These are phyloP conservation scores for Chrysosporium keratinophilum DNA, from an alignment of 2,329 filamentous ascomycete genomes.

Conservation along the genomic window DNA sequence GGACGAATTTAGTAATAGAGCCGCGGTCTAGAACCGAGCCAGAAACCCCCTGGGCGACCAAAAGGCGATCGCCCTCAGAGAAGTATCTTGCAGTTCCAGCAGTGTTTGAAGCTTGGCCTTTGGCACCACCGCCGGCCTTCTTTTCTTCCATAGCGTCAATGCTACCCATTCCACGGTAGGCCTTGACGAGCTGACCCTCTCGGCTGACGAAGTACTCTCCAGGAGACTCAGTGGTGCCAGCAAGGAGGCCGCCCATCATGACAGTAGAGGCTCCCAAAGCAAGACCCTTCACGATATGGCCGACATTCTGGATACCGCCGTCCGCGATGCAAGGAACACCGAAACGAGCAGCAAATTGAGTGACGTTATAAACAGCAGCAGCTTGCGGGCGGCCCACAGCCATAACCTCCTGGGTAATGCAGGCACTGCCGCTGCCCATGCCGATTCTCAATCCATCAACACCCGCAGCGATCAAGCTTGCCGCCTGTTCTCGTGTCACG, in stretches of 20 bases:
- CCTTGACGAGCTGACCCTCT: slow-evolving; percentile 97
- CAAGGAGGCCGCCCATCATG: slow-evolving; percentile 98
- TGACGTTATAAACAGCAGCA: slow-evolving; percentile 81
- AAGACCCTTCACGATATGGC: slow-evolving; percentile 97
- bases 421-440: slow-evolving; percentile 96
- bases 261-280: slow-evolving; percentile 87
- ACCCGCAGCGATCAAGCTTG: slow-evolving; percentile 79
- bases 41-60: slow-evolving; percentile 94
- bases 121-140: slow-evolving; percentile 69
- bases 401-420: slow-evolving; percentile 99
- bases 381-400: slow-evolving; percentile 94
- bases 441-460: slow-evolving; percentile 95
- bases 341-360: slow-evolving; percentile 79
- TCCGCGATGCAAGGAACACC: slow-evolving; percentile 97
- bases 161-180: slow-evolving; percentile 96
- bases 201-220: slow-evolving; percentile 93
- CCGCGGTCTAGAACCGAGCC: slow-evolving; percentile 52
- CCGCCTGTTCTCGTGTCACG: slow-evolving; percentile 93
- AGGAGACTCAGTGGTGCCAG: slow-evolving; percentile 93
- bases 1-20: slow-evolving; percentile 87
- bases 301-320: slow-evolving; percentile 94
- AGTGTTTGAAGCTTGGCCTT: slow-evolving; percentile 57
- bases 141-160: slow-evolving; percentile 99
- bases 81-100: slow-evolving; percentile 97
- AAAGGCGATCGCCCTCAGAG: slow-evolving; percentile 85